Percentiles rank a stretch among this genome's conserved stretches.
Conservation (phyloP, 345 rosid genomes). For the Arabidopsis suecica region DNA sequence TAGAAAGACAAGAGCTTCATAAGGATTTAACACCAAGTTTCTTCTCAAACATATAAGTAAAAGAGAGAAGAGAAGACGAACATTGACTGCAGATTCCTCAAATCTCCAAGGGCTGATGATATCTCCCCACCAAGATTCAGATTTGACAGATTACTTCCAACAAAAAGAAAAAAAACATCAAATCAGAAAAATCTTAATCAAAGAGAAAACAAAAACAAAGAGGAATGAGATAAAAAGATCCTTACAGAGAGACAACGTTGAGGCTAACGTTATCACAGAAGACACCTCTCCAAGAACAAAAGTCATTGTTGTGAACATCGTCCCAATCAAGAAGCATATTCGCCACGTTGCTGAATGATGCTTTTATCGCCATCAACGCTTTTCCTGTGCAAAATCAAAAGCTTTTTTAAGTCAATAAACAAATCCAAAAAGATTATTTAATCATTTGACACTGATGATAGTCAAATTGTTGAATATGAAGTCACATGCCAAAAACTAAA, state of each 20-base stretch:
- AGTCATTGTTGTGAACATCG: conserved; percentile 62
- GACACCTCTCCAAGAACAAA: conserved; percentile 96
- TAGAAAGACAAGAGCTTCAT: neutral
- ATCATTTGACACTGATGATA: conserved; percentile 5
- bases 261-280: conserved; percentile 63
- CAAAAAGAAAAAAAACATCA: neutral
- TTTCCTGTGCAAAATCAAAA: conserved; percentile 55
- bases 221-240: neutral
- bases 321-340: conserved; percentile 88
- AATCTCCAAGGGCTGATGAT: conserved; percentile 81
- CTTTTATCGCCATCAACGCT: conserved; percentile 78
- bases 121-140: conserved; percentile 89
- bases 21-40: neutral
- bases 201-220: neutral
- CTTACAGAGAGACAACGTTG: conserved; percentile 82
- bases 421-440: conserved; percentile 2
- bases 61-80: conserved; percentile 24
- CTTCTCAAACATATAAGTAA: too few relatives aligned
- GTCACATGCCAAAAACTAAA: conserved; percentile 3
- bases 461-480: conserved; percentile 34
- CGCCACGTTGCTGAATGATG: conserved; percentile 70
- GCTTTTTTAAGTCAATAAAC: neutral
- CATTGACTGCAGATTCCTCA: conserved; percentile 76
- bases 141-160: conserved; percentile 73
- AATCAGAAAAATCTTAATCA: neutral